Evolutionary conservation across 768 basidiomycete genomes (phyloP).

Genomic region (Boletus patriciae): DNA sequence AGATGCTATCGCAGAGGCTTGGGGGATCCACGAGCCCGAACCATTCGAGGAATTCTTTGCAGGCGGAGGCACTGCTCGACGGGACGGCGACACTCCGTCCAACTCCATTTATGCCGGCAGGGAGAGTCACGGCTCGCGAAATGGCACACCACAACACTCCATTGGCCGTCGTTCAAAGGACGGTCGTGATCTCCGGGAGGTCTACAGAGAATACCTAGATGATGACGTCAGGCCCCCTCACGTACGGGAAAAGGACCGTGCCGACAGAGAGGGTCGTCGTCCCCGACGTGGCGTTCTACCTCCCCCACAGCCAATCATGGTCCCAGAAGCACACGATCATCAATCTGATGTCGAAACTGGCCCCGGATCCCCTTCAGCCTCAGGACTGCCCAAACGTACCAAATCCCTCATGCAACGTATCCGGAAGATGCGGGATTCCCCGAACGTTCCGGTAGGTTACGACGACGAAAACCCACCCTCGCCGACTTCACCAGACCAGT

Average conservation of each 20-base stretch:
- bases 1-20: slow-evolving; percentile 87
- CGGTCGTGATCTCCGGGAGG: slow-evolving; percentile 49
- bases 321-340: slow-evolving; percentile 56
- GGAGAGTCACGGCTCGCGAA: slow-evolving; percentile 44
- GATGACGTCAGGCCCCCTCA: slow-evolving; percentile 34
- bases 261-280: slow-evolving; percentile 33
- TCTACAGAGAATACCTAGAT: slow-evolving; percentile 45
- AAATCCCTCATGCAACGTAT: slow-evolving; percentile 88
- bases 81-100: slow-evolving; percentile 56
- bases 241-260: slow-evolving; percentile 36
- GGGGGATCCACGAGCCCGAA: slow-evolving; percentile 92
- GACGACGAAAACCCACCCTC: slow-evolving; percentile 47
- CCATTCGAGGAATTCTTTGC: slow-evolving; percentile 89
- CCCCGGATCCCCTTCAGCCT: slow-evolving; percentile 44
- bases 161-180: slow-evolving; percentile 45
- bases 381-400: slow-evolving; percentile 60
- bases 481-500: slow-evolving; percentile 39
- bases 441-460: slow-evolving; percentile 71
- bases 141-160: slow-evolving; percentile 38
- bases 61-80: slow-evolving; percentile 58
- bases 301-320: slow-evolving; percentile 82
- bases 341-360: slow-evolving; percentile 38
- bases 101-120: slow-evolving; percentile 70
- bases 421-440: slow-evolving; percentile 83
- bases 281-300: slow-evolving; percentile 59